Evolutionary conservation across 2,329 filamentous ascomycete species (phyloP), one percentile per base, ranked within the genome.

Genomic region (Blumeria hordei): DNA sequence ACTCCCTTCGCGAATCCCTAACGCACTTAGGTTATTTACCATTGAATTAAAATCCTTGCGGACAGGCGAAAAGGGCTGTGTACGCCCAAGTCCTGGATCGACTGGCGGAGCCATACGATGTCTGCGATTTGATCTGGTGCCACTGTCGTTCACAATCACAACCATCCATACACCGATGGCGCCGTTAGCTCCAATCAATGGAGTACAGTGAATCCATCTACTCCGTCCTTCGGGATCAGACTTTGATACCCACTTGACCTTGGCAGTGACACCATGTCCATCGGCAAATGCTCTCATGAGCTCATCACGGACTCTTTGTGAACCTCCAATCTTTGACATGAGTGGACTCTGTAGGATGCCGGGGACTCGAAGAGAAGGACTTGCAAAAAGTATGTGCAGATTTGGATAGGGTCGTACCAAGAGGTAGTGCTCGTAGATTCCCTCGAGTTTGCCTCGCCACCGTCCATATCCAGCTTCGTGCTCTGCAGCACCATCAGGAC

Each of bases 81-180:
- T 56, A 50, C 60, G 56, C 8, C 61, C 63, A 35, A 61, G 62
- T 28, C 58, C 62, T 6, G 62, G 62, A 57, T 66, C 63, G 0
- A 66, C 59, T 1, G 64, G 61, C n/a, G 64, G 64, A 1, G 64
- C 62, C 34, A 61, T 57, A 45, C 58, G 61, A 54, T 60, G 63
- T 9, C 58, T 55, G 32, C 58, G 62, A 5, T 28, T 32, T 39
- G 16, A 41, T 6, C 56, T 57, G 21, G 55, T 51, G 18, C 83
- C 78, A 18, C 28, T 21, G 54, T 80, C 79, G 58, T 86, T 81
- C 3, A 85, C 77, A 12, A 88, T 71, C 0, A 87, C 74, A 6
- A 87, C 72, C 80, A 88, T 84, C 83, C 83, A 88, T 0, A 86
- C 82, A 14, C 84, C 84, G 0, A 88, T 77, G 3, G 75, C 70